A percentile compares a stretch with the other conserved stretches of the same genome.
These are phyloP conservation scores for Lecanosticta acicola DNA, from an alignment of 2,329 filamentous ascomycete genomes.

Conservation along the genomic window DNA sequence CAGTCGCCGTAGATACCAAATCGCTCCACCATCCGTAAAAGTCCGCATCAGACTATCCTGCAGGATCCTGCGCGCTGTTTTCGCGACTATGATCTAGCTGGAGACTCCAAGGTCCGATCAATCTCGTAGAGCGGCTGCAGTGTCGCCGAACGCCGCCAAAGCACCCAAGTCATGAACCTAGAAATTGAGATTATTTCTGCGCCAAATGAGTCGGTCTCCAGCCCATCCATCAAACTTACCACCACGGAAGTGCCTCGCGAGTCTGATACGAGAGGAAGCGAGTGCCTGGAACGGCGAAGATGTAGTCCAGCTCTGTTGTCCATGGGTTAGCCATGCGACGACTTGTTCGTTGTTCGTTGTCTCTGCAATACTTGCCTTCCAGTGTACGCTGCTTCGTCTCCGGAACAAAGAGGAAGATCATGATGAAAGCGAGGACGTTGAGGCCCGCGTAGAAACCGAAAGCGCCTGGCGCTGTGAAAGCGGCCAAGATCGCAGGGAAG, in stretches of 20 bases:
- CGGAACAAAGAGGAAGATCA: conserved; percentile 47
- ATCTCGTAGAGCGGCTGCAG: conserved; percentile 18
- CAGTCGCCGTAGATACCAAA: conserved; percentile 33
- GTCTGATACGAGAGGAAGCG: conserved; percentile 30
- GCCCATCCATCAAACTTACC: too few species aligned
- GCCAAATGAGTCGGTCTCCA: too few species aligned
- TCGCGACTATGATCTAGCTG: conserved; percentile 45
- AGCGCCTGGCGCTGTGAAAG: conserved; percentile 49
- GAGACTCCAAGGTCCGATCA: conserved; percentile 8
- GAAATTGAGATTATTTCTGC: too few species aligned
- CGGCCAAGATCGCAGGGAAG: conserved; percentile 44
- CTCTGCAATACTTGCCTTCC: conserved; percentile 31
- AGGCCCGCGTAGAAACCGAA: conserved; percentile 54
- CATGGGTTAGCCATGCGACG: not conserved
- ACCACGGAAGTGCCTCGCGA: conserved; percentile 41
- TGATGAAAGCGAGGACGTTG: conserved; percentile 50
- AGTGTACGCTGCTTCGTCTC: conserved; percentile 48
- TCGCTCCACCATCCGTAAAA: conserved; percentile 37
- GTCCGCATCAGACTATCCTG: conserved; percentile 41
- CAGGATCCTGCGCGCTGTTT: conserved; percentile 35
- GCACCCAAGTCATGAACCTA: conserved; percentile 31
- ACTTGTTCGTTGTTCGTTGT: not conserved
- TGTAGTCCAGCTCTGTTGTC: conserved; percentile 34
- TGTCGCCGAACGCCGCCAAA: conserved; percentile 13
- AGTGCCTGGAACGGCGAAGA: conserved; percentile 48